Base-by-base conservation (phyloP, 2,329 filamentous ascomycete genomes). In the Talaromyces amestolkiae region DNA sequence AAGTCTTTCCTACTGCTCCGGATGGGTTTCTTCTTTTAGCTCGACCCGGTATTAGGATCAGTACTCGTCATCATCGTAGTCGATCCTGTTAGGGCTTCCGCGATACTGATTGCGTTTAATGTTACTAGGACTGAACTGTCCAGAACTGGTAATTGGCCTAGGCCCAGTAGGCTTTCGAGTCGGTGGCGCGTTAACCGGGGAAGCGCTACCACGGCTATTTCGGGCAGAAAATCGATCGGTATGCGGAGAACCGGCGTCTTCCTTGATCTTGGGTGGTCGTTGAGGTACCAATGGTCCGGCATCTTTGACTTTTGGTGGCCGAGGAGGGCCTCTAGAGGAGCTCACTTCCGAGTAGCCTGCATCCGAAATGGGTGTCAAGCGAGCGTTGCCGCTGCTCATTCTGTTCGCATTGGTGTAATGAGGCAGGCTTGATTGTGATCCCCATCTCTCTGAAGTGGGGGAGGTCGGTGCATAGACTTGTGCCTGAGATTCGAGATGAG, bases 401-500 rank as follows among this genome's bases (percentile, higher is more conserved):
- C 77, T 73, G 56, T 75, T 75, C 43, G 73, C 67, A 53, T 75
- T 74, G 2, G 70, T 39, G 56, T 67, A 56, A 33, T 65, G 74
- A 11, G 77, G 71, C 49, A 81, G 71, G 65, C 77, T 80, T 51
- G 78, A 76, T 54, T 78, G 79, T 8, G 80, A 81, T 9, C 76
- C 78, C 78, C 80, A 83, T 49, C 78, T 77, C 3, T 82, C 81
- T 1, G 80, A 82, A 27, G 72, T 72, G 3, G 78, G 79, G 0
- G 79, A 80, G 13, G 72, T 72, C 1, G 78, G 78, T 9, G 74
- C 74, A 69, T 84, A 88, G 51, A 81, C 79, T 61, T 86, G 83
- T 15, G 87, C 87, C 72, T 88, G 83, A 2, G 81, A 83, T 74
- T 89, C 87, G 10, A 89, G 79, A 22, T 85, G 83, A 62, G 82